Evolutionary conservation across 352 stramenopile species (phyloP), one percentile per base, ranked within the genome.

Genomic region (Phytophthora cryptogea): DNA sequence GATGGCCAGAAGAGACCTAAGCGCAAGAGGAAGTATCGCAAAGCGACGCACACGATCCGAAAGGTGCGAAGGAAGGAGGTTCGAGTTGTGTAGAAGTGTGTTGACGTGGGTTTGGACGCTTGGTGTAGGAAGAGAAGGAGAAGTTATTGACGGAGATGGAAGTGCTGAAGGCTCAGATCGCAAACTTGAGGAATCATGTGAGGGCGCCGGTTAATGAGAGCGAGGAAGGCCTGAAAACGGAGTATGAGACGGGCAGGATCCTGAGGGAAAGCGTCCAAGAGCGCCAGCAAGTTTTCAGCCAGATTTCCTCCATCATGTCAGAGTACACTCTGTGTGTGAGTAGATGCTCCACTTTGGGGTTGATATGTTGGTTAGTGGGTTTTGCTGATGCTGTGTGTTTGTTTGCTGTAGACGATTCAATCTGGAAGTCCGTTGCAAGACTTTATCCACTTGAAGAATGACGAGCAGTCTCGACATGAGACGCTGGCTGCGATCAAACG

Each of bases 271-370:
- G 51, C 16, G 53, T 75, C 2, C 35, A 56, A 31, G 27, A 43
- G 17, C 46, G 57, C n/a, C 67, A 75, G 30, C 39, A 69, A 46
- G 51, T 55, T 17, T 72, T 72, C 48, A 63, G 27, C 8, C 47
- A 63, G 31, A 49, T 70, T 2, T 68, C 57, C 8, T 57, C 63
- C 14, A 57, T 75, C 50, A 75, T 75, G 67, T 75, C 67, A 2
- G 67, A 72, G 41, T 75, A 75, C 49, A 72, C 59, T 6, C 45
- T 68, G 20, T 72, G 63, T 41, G 67, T 75, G 61, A 27, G 67
- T 66, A 2, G 20, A 23, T 23, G 20, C 20, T 23, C 20, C 20
- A 23, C 20, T n/a, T 8, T 7, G 7, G 17, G 13, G 13, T 8
- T 43, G 17, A 2, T 13, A 30, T 23, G 1, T 37, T 39, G 8